phyloP scores from a whole-genome alignment of 306 rosid species.

The Crotalaria pallida region DNA sequence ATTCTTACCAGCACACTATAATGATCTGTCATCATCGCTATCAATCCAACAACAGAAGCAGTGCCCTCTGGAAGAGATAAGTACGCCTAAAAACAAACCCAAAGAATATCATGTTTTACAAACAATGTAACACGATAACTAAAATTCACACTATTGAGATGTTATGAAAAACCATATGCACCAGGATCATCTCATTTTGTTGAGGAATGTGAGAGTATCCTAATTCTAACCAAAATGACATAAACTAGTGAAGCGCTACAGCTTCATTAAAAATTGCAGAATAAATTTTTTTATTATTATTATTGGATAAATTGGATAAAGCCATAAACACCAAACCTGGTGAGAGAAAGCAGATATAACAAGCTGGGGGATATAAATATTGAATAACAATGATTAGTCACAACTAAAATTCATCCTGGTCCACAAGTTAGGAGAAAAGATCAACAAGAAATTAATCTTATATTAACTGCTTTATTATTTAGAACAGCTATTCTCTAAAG shows the following conservation, averaged over 20 bases:
- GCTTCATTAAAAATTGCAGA: background rate
- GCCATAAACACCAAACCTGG: background rate
- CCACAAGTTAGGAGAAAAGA: background rate
- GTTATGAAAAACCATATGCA: background rate
- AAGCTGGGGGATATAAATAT: background rate
- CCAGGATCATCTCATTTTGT: background rate
- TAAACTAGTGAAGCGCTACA: slow-evolving; percentile 6
- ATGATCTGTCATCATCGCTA: slow-evolving; percentile 95
- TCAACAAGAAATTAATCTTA: background rate
- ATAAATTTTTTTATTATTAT: background rate
- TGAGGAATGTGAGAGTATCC: too few relatives aligned
- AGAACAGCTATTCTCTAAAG: background rate
- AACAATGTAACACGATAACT: slow-evolving; percentile 15
- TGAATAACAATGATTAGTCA: background rate
- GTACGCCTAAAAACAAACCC: slow-evolving; percentile 68
- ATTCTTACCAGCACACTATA: slow-evolving; percentile 73
- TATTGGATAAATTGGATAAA: too few relatives aligned
- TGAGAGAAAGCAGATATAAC: too few relatives aligned
- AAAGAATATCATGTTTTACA: slow-evolving; percentile 23
- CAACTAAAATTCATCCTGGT: background rate
- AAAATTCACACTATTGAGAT: slow-evolving; percentile 16
- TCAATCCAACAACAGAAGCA: slow-evolving; percentile 91
- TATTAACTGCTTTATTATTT: background rate
- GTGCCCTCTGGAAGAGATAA: slow-evolving; percentile 98
- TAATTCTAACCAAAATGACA: background rate